Conservation (phyloP, 257 asterid genomes). For the Oldenlandia corymbosa region DNA sequence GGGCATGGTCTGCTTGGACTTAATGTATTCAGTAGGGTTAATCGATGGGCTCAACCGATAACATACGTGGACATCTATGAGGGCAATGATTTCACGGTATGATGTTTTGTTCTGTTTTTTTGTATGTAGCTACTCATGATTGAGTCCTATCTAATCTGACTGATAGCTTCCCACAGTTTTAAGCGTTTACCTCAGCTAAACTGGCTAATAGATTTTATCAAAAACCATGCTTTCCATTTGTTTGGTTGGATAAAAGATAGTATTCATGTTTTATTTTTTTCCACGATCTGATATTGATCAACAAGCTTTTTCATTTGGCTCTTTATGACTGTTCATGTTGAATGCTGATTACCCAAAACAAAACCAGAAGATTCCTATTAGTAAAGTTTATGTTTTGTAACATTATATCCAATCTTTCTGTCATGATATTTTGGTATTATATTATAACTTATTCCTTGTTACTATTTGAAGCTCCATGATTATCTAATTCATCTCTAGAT, state of each 20-base stretch:
- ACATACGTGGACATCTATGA: conserved; percentile 80
- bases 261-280: not conserved
- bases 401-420: not conserved
- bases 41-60: conserved; percentile 89
- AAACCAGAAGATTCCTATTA: not conserved
- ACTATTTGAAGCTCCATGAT: too few relatives aligned
- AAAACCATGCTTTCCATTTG: not conserved
- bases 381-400: not conserved
- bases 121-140: not conserved
- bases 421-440: too few relatives aligned
- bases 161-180: not conserved
- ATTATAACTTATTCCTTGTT: too few relatives aligned
- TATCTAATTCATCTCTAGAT: too few relatives aligned
- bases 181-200: not conserved
- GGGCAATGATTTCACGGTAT: conserved; percentile 67
- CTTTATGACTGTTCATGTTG: too few relatives aligned
- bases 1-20: conserved; percentile 85
- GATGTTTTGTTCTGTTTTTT: not conserved
- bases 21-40: conserved; percentile 55
- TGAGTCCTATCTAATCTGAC: not conserved
- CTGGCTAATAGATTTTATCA: not conserved
- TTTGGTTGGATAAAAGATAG: not conserved
- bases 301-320: not conserved
- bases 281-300: not conserved
- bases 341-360: not conserved